Percentiles rank a stretch among this genome's conserved stretches.
Evolutionary conservation across 2,329 filamentous ascomycete genomes (phyloP).

Genomic region (Diaporthe sp.): DNA sequence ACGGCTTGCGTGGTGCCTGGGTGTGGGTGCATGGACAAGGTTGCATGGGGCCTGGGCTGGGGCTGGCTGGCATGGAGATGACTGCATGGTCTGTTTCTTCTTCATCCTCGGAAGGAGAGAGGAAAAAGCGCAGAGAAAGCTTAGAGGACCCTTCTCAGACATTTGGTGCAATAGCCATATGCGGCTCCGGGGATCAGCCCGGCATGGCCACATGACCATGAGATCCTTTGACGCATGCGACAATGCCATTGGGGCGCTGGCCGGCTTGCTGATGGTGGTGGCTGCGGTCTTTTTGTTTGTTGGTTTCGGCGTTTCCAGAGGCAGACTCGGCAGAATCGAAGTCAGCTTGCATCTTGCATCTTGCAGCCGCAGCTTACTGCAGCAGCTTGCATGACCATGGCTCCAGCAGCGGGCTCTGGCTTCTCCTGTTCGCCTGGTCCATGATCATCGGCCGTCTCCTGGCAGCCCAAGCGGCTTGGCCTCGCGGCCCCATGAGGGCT

Average conservation of each 20-base stretch:
- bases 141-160: constrained; percentile 8
- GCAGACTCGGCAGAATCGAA: not conserved
- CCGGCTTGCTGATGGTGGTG: not conserved
- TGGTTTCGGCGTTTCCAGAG: constrained; percentile 20
- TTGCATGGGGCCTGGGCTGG: constrained; percentile 5
- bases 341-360: not conserved
- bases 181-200: constrained; percentile 25
- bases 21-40: constrained; percentile 1
- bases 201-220: constrained; percentile 20
- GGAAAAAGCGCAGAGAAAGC: not conserved
- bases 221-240: constrained; percentile 27
- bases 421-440: not conserved
- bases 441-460: constrained; percentile 21
- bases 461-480: constrained; percentile 21
- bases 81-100: not conserved
- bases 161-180: not conserved
- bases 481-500: not conserved
- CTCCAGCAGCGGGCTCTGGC: not conserved
- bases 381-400: not conserved
- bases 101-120: not conserved
- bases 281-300: constrained; percentile 6
- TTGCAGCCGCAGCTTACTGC: too few relatives aligned
- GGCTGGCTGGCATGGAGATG: constrained; percentile 13
- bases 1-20: constrained; percentile 1
- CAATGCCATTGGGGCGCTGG: constrained; percentile 25